Evolutionary conservation across 2,329 filamentous ascomycete genomes (phyloP), one percentile per base, ranked within the genome.

Genomic region (Immersiporthe knoxdaviesiana): DNA sequence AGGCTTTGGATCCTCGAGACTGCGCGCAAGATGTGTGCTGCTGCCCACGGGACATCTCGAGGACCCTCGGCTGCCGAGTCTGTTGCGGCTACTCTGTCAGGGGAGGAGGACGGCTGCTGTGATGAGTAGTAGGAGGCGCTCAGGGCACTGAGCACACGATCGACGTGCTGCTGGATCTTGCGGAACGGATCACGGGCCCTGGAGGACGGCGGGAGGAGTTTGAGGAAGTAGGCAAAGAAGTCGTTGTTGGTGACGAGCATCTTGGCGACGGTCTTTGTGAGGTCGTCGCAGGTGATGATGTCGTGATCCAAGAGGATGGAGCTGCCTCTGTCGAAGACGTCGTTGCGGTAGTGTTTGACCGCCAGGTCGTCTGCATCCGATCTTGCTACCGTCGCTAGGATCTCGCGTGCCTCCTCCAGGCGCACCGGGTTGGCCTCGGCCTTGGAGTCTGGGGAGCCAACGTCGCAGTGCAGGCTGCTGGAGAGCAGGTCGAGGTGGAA

Each of bases 201-300:
- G 68, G 84, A 83, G 61, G 78, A 76, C 2, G 84, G 79, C n/a
- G 78, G 77, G 66, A 84, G 80, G 11, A 81, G 77, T 21, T 81
- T 80, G 60, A 82, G 79, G 69, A 88, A 84, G 77, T 86, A 84
- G 65, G 84, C 78, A 74, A 88, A 86, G 77, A 88, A 83, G 54
- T 84, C 81, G 74, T 85, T 80, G 73, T 87, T 87, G 71, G 83
- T 80, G 30, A 87, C 78, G 21, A 88, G 79, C 77, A 88, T 85
- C 65, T 83, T 83, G 71, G 85, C 83, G 18, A 88, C 75, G 2
- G 85, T 86, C 59, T 79, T 78, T 71, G 85, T 84, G 1, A 87
- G 78, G 69, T 87, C 84, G 63, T 80, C 78, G 12, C 79, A 78
- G 69, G 81, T 80, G 64, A 84, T 74, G 12, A 81, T 75, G n/a